Conservation (phyloP, 371 early-diverging fungal species). For the Mortierella sp. region DNA sequence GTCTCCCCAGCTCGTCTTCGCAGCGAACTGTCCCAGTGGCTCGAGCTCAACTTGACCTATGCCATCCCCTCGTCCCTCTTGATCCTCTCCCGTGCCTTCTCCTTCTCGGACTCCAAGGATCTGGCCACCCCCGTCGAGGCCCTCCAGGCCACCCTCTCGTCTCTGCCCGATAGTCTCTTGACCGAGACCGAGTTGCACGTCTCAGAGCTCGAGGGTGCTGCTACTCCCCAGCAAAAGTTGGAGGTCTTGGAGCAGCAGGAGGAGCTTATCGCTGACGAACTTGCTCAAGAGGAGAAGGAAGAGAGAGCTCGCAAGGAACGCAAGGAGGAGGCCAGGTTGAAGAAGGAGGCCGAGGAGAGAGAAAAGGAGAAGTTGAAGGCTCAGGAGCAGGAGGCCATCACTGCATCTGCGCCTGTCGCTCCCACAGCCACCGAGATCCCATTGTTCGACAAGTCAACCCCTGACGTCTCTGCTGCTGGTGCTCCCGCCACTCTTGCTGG, state of each 20-base stretch:
- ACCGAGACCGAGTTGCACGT: slow-evolving; percentile 91
- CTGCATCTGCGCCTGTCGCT: slow-evolving; percentile 12
- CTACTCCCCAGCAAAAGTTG: slow-evolving; percentile 93
- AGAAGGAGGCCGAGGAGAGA: slow-evolving; percentile 51
- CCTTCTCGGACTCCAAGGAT: slow-evolving; percentile 79
- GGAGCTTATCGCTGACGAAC: slow-evolving; percentile 94
- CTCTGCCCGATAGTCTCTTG: slow-evolving; percentile 92
- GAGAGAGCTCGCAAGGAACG: slow-evolving; percentile 67
- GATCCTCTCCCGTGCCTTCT: slow-evolving; percentile 92
- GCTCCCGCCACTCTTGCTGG: slow-evolving; percentile 29
- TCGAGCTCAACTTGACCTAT: slow-evolving; percentile 92
- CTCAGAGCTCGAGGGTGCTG: slow-evolving; percentile 88
- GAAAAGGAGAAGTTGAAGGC: slow-evolving; percentile 48
- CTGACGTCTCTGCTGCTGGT: slow-evolving; percentile 18
- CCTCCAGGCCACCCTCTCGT: slow-evolving; percentile 92
- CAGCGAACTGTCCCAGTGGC: slow-evolving; percentile 93
- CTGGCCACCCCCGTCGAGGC: slow-evolving; percentile 79
- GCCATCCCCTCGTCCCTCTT: slow-evolving; percentile 94
- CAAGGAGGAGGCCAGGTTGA: slow-evolving; percentile 64
- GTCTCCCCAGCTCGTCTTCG: slow-evolving; percentile 90
- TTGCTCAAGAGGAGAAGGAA: slow-evolving; percentile 74
- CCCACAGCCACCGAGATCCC: slow-evolving; percentile 7
- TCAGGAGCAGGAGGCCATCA: slow-evolving; percentile 4
- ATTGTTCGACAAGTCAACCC: slow-evolving; percentile 21
- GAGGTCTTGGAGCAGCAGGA: slow-evolving; percentile 96